Percentiles rank a stretch among this genome's conserved stretches.
Evolutionary conservation across 495 filamentous ascomycete genomes (phyloP).

Genomic region (Thozetella sp.): DNA sequence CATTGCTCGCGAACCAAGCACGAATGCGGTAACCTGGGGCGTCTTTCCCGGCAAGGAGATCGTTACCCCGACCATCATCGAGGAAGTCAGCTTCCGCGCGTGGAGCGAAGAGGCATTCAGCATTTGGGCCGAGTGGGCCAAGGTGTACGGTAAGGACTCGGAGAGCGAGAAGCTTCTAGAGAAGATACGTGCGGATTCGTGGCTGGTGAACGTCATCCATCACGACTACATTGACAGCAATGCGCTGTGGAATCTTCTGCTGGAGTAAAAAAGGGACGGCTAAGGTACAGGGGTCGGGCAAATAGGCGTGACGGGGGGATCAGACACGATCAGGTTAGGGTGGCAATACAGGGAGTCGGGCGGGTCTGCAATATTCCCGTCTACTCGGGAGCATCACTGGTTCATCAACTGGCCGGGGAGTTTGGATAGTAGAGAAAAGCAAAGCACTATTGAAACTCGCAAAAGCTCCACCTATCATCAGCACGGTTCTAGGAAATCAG

Average conservation of each 20-base stretch:
- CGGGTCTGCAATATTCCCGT: neutral
- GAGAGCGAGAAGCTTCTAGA: conserved; percentile 69
- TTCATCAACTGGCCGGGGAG: conserved; percentile 1
- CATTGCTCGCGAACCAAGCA: conserved; percentile 54
- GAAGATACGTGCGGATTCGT: conserved; percentile 64
- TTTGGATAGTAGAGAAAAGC: neutral
- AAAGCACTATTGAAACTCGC: too few relatives aligned
- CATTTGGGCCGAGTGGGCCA: conserved; percentile 93
- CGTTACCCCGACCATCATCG: conserved; percentile 95
- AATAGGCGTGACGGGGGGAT: neutral
- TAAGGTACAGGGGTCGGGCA: neutral
- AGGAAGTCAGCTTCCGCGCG: conserved; percentile 90
- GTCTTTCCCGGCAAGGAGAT: conserved; percentile 97
- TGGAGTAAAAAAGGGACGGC: conserved; percentile 14
- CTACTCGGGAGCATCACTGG: neutral
- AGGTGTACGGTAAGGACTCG: conserved; percentile 72
- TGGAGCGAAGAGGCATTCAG: conserved; percentile 97
- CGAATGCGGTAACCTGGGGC: conserved; percentile 97
- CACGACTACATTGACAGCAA: conserved; percentile 74
- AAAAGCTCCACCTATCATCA: too few relatives aligned
- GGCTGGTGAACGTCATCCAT: conserved; percentile 90
- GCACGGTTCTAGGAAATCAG: too few relatives aligned
- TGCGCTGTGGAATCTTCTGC: conserved; percentile 64
- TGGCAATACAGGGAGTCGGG: neutral
- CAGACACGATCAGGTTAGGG: neutral